Conservation (phyloP, 192 early-diverging fungal species). For the Phlyctochytrium bullatum region DNA sequence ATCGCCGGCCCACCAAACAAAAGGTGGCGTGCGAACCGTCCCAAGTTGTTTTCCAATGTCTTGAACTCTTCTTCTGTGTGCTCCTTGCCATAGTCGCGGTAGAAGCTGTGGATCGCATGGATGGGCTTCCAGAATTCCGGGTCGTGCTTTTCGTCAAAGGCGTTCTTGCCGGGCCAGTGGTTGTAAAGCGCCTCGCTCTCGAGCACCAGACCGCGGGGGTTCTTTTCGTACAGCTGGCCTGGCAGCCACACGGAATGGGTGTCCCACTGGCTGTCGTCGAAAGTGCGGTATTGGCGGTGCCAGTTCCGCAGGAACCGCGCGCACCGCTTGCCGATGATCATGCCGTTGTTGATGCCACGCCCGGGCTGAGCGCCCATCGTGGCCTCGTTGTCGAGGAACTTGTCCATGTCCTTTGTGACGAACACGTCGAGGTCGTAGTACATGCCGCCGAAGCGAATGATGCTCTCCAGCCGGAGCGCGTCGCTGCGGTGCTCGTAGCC, state of each 20-base stretch:
- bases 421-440: slow-evolving; percentile 57
- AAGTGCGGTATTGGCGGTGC: slow-evolving; percentile 43
- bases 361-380: slow-evolving; percentile 44
- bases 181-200: too few species aligned
- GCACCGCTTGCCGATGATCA: slow-evolving; percentile 41
- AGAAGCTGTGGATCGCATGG: slow-evolving; percentile 2
- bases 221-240: slow-evolving; percentile 24
- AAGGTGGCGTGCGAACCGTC: slow-evolving; percentile 1
- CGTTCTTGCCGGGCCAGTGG: too few species aligned
- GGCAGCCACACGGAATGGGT: slow-evolving; percentile 47
- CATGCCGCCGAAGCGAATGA: slow-evolving; percentile 49
- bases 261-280: slow-evolving; percentile 39
- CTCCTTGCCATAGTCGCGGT: slow-evolving; percentile 1
- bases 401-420: slow-evolving; percentile 41
- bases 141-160: slow-evolving; percentile 9
- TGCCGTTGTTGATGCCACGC: slow-evolving; percentile 47
- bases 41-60: slow-evolving; percentile 14
- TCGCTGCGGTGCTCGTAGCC: slow-evolving; percentile 41
- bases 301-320: slow-evolving; percentile 47
- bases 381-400: slow-evolving; percentile 43
- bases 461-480: slow-evolving; percentile 40
- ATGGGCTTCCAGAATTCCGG: slow-evolving; percentile 8
- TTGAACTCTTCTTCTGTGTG: slow-evolving; percentile 12
- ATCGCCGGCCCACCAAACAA: too few species aligned
- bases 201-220: slow-evolving; percentile 29